A percentile compares a stretch with the other conserved stretches of the same genome.
Evolutionary conservation across 2,329 filamentous ascomycete species (phyloP).

Genomic region (Tolypocladium ophioglossoides): DNA sequence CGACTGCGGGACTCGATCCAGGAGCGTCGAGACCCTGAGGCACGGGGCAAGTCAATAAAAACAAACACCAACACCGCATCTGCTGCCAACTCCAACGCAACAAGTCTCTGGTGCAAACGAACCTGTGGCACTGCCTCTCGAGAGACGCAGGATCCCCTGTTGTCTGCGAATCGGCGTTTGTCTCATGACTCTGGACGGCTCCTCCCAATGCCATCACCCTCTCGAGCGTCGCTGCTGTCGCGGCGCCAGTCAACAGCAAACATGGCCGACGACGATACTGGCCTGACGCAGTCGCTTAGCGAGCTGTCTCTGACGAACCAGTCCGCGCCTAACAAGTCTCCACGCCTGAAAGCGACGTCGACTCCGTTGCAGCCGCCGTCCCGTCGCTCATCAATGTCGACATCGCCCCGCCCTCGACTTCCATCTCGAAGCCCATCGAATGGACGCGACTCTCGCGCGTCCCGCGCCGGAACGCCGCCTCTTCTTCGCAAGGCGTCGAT

Average conservation of each 20-base stretch:
- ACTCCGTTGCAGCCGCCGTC: slow-evolving; percentile 25
- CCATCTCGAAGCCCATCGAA: slow-evolving; percentile 32
- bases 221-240: slow-evolving; percentile 12
- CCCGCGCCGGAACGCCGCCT: slow-evolving; percentile 37
- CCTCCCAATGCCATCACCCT: background rate
- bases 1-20: background rate
- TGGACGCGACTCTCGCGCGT: slow-evolving; percentile 32
- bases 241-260: slow-evolving; percentile 21
- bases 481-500: slow-evolving; percentile 46
- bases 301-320: slow-evolving; percentile 32
- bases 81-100: background rate
- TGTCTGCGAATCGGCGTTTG: background rate
- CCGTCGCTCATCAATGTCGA: slow-evolving; percentile 22
- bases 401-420: slow-evolving; percentile 24
- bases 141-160: background rate
- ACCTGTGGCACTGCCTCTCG: background rate
- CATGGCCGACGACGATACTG: slow-evolving; percentile 17
- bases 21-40: too few relatives aligned
- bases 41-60: background rate
- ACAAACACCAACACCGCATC: background rate
- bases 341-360: slow-evolving; percentile 17
- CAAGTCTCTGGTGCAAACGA: background rate
- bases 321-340: slow-evolving; percentile 12
- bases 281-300: slow-evolving; percentile 30
- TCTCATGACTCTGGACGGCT: background rate